These are phyloP conservation scores for Senna siamea DNA, from an alignment of 306 rosid species.

Conservation along the genomic window DNA sequence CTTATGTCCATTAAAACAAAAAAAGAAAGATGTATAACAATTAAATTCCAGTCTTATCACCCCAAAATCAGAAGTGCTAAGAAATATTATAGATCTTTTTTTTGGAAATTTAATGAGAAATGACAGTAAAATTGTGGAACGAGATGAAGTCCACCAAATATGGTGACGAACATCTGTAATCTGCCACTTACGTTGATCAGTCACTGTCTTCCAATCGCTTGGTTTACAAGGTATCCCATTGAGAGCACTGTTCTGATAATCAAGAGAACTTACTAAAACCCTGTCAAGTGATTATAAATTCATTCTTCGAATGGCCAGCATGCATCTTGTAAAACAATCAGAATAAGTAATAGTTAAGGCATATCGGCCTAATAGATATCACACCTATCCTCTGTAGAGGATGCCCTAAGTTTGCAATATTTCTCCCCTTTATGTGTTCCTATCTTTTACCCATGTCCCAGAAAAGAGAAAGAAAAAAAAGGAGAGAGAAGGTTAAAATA, in stretches of 20 bases:
- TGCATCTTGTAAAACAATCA: conserved; percentile 23
- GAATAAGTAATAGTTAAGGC: too few species aligned
- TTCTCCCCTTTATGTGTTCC: neutral
- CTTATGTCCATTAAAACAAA: conserved; percentile 18
- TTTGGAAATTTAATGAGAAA: conserved; percentile 8
- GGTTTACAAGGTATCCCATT: conserved; percentile 32
- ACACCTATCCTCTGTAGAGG: conserved; percentile 15
- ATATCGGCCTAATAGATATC: too few species aligned
- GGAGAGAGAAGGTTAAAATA: neutral
- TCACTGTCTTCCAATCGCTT: conserved; percentile 42
- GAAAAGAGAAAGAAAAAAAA: neutral
- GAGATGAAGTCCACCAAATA: conserved; percentile 14
- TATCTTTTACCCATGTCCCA: conserved; percentile 2
- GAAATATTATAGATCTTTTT: conserved; percentile 32
- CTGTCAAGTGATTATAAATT: conserved; percentile 48
- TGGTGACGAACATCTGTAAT: conserved; percentile 30
- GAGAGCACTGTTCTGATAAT: conserved; percentile 37
- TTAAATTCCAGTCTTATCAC: conserved; percentile 18
- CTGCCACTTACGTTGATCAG: conserved; percentile 64
- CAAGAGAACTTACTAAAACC: conserved; percentile 41
- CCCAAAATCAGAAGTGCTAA: conserved; percentile 26
- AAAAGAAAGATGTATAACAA: neutral
- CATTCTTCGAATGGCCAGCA: conserved; percentile 24
- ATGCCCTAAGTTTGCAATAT: neutral
- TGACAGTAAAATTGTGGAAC: neutral